Conservation (phyloP, 306 rosid genomes). For the Medicago truncatula region DNA sequence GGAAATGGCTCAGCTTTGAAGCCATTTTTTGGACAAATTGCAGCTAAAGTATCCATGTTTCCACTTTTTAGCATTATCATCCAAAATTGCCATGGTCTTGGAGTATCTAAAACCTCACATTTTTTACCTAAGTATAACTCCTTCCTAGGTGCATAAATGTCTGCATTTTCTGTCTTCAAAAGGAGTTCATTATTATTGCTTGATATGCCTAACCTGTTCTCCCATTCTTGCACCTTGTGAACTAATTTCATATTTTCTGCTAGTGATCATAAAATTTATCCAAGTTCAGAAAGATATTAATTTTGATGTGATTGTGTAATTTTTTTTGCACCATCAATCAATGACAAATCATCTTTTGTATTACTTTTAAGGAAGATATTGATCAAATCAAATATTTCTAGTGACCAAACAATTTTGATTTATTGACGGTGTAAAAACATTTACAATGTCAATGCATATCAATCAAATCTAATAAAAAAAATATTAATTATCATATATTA, state of each 20-base stretch:
- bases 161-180: neutral
- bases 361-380: too few relatives aligned
- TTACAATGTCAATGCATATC: too few relatives aligned
- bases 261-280: neutral
- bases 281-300: neutral
- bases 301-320: neutral
- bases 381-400: too few relatives aligned
- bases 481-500: too few relatives aligned
- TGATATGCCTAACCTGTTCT: constrained; percentile 42
- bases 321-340: too few relatives aligned
- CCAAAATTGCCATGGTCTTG: constrained; percentile 79
- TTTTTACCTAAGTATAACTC: constrained; percentile 54
- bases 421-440: too few relatives aligned
- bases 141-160: constrained; percentile 51
- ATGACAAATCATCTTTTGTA: too few relatives aligned
- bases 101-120: constrained; percentile 55
- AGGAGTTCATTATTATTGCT: neutral
- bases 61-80: constrained; percentile 77
- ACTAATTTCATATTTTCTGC: constrained; percentile 20
- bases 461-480: too few relatives aligned
- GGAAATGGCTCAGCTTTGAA: constrained; percentile 48
- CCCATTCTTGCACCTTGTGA: constrained; percentile 46
- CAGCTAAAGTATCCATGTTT: constrained; percentile 58
- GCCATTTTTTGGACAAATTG: constrained; percentile 63
- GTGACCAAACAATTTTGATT: too few relatives aligned